Percentiles rank a stretch among this genome's conserved stretches.
phyloP scores from a whole-genome alignment of 345 rosid species.

The Arabidopsis suecica region DNA sequence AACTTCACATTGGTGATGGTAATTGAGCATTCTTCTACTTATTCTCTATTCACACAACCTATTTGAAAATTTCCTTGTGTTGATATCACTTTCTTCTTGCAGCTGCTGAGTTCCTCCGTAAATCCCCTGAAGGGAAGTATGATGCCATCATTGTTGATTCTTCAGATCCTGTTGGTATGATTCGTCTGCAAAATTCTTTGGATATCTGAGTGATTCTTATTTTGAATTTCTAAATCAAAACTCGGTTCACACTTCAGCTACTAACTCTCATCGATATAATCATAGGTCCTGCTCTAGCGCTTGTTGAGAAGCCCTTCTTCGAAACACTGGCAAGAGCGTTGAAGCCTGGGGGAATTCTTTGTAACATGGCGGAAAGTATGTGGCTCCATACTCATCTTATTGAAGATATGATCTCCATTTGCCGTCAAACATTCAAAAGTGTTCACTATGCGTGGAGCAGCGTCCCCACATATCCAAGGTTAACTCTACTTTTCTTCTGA shows the following conservation, averaged over 20 bases:
- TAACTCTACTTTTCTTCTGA: constrained; percentile 23
- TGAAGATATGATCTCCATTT: constrained; percentile 76
- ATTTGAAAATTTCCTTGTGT: neutral
- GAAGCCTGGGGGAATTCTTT: constrained; percentile 93
- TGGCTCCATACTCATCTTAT: constrained; percentile 99
- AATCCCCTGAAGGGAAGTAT: constrained; percentile 71
- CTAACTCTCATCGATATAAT: constrained; percentile 23
- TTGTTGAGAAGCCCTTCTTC: constrained; percentile 94
- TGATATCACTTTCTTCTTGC: constrained; percentile 47
- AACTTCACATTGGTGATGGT: constrained; percentile 96
- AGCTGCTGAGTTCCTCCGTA: constrained; percentile 82
- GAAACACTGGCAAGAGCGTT: constrained; percentile 77
- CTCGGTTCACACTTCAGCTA: neutral
- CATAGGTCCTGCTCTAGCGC: constrained; percentile 93
- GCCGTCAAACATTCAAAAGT: constrained; percentile 78
- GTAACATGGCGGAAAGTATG: constrained; percentile 98
- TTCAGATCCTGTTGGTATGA: constrained; percentile 94
- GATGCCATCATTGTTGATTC: constrained; percentile 97
- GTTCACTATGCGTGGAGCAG: constrained; percentile 96
- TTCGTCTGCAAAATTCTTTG: neutral
- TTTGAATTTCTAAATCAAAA: neutral
- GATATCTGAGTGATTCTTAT: neutral
- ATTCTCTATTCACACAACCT: neutral
- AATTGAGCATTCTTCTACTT: constrained; percentile 28
- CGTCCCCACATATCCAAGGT: constrained; percentile 99